A percentile compares a stretch with the other conserved stretches of the same genome.
phyloP scores from a whole-genome alignment of 1,139 yeast species.

The Scheffersomyces quercinus region DNA sequence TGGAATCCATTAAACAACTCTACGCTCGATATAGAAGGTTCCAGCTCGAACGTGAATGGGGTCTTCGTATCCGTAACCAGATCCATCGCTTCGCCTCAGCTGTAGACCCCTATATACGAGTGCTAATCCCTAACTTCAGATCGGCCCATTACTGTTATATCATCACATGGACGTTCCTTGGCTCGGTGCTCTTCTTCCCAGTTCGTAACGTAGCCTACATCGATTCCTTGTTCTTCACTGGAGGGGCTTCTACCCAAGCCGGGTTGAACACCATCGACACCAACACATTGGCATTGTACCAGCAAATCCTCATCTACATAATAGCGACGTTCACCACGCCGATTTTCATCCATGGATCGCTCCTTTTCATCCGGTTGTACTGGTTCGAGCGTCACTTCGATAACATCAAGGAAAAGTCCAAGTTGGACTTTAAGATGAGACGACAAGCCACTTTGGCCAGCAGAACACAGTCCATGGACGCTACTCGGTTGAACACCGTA shows the following conservation, averaged over 20 bases:
- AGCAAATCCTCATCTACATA: constrained; percentile 69
- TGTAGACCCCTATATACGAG: constrained; percentile 47
- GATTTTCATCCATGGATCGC: constrained; percentile 79
- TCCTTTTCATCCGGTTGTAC: constrained; percentile 78
- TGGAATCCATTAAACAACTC: constrained; percentile 2
- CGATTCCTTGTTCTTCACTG: constrained; percentile 74
- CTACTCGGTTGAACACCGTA: constrained; percentile 38
- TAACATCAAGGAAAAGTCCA: constrained; percentile 73
- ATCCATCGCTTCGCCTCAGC: constrained; percentile 24
- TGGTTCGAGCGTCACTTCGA: constrained; percentile 91
- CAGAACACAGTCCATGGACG: constrained; percentile 37
- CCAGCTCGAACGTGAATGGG: constrained; percentile 13
- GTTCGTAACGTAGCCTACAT: constrained; percentile 65
- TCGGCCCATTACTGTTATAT: constrained; percentile 78
- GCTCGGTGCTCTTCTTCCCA: constrained; percentile 77
- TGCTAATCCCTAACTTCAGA: constrained; percentile 69
- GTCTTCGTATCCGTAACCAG: constrained; percentile 22
- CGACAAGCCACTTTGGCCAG: constrained; percentile 75
- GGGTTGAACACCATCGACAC: constrained; percentile 81
- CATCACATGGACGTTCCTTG: constrained; percentile 52
- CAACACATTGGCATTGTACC: constrained; percentile 64
- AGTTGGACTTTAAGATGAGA: constrained; percentile 75
- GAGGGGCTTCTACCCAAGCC: constrained; percentile 86
- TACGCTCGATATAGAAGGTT: constrained; percentile 5
- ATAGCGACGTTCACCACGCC: constrained; percentile 76